These are phyloP conservation scores for Thielaviopsis ethacetica DNA, from an alignment of 2,329 filamentous ascomycete genomes.

Conservation along the genomic window DNA sequence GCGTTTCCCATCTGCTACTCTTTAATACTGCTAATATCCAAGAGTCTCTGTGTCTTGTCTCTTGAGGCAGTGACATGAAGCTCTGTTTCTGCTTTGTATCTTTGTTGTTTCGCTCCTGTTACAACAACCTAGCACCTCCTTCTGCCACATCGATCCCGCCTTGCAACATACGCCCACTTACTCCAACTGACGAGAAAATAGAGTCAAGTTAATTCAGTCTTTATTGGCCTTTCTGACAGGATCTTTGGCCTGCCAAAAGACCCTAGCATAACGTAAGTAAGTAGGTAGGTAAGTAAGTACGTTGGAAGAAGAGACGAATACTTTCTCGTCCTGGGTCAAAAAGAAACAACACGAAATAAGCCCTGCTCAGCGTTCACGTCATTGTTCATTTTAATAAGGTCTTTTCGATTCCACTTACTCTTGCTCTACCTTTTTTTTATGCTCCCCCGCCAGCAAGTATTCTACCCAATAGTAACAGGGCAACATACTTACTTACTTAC, in stretches of 20 bases:
- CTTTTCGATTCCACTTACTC: not conserved
- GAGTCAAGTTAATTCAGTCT: not conserved
- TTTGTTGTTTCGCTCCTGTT: too few relatives aligned
- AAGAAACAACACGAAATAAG: not conserved
- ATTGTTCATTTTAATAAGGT: not conserved
- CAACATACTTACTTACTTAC: too few relatives aligned
- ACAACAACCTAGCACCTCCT: too few relatives aligned
- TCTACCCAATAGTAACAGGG: not conserved
- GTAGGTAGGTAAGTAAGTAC: too few relatives aligned
- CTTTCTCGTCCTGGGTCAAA: too few relatives aligned
- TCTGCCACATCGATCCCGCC: too few relatives aligned
- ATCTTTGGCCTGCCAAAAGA: not conserved
- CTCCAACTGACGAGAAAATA: not conserved
- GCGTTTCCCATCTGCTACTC: too few relatives aligned
- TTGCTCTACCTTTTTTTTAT: not conserved
- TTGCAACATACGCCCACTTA: too few relatives aligned
- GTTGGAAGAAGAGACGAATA: not conserved
- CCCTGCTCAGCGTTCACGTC: not conserved
- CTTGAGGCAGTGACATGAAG: too few relatives aligned
- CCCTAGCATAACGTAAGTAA: not conserved
- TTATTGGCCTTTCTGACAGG: not conserved
- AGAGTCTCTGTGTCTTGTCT: too few relatives aligned
- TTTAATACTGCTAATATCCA: too few relatives aligned
- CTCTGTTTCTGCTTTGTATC: too few relatives aligned
- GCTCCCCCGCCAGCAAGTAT: not conserved